phyloP scores from a whole-genome alignment of 495 filamentous ascomycete species.

The Xylaria telfairii region DNA sequence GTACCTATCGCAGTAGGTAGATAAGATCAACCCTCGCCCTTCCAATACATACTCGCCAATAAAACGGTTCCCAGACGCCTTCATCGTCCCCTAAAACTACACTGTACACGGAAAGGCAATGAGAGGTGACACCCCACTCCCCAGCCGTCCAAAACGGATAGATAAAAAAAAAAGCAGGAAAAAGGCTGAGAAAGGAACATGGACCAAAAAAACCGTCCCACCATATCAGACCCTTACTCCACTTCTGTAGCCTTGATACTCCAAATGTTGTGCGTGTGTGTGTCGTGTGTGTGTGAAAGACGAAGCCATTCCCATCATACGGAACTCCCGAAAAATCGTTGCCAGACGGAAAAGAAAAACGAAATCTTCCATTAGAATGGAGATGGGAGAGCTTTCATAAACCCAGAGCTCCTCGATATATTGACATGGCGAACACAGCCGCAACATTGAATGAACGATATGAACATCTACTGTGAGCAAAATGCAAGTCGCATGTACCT shows the following conservation, averaged over 20 bases:
- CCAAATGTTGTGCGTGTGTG: background rate
- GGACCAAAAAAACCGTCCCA: slow-evolving; percentile 6
- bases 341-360: background rate
- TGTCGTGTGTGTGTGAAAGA: no score
- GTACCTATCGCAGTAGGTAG: slow-evolving; percentile 7
- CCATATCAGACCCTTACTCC: slow-evolving; percentile 19
- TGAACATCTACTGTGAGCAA: background rate
- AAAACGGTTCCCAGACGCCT: slow-evolving; percentile 12
- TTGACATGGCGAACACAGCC: slow-evolving; percentile 12
- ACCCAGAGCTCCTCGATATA: slow-evolving; percentile 10
- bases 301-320: slow-evolving; percentile 2
- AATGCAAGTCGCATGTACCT: background rate
- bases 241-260: slow-evolving; percentile 12
- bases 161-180: background rate
- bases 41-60: slow-evolving; percentile 14
- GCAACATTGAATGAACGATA: slow-evolving; percentile 10
- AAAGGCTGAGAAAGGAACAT: background rate
- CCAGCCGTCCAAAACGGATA: background rate
- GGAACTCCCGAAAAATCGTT: slow-evolving; percentile 10
- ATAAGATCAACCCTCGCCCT: background rate
- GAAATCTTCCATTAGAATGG: slow-evolving; percentile 3
- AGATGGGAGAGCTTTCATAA: background rate
- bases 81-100: slow-evolving; percentile 26
- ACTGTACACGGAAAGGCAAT: slow-evolving; percentile 22
- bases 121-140: slow-evolving; percentile 11